A percentile compares a stretch with the other conserved stretches of the same genome.
Evolutionary conservation across 306 rosid genomes (phyloP).

Genomic region (Argentina anserina): DNA sequence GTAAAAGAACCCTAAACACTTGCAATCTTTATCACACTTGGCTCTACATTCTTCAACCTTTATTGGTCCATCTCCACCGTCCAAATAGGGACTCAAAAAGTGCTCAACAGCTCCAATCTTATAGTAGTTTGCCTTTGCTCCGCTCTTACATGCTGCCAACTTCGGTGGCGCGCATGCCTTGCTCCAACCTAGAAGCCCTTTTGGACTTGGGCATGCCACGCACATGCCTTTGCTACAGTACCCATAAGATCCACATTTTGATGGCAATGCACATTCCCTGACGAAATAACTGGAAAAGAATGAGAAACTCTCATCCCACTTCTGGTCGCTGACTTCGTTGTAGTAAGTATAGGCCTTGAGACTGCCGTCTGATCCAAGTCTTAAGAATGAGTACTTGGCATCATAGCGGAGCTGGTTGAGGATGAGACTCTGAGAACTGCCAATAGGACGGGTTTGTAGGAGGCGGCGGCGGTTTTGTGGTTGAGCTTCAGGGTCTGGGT

Average conservation of each 20-base stretch:
- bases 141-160: slow-evolving; percentile 11
- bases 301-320: slow-evolving; percentile 35
- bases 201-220: slow-evolving; percentile 31
- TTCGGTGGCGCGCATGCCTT: slow-evolving; percentile 33
- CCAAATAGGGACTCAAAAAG: slow-evolving; percentile 21
- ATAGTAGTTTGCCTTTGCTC: slow-evolving; percentile 16
- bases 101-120: slow-evolving; percentile 32
- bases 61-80: slow-evolving; percentile 28
- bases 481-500: not conserved
- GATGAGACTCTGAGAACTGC: not conserved
- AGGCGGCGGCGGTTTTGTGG: slow-evolving; percentile 2
- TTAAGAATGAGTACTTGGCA: slow-evolving; percentile 27
- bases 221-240: slow-evolving; percentile 28
- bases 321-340: not conserved
- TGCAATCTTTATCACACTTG: slow-evolving; percentile 31
- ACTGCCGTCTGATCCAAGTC: slow-evolving; percentile 31
- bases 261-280: slow-evolving; percentile 34
- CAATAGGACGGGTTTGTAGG: slow-evolving; percentile 29
- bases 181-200: slow-evolving; percentile 37
- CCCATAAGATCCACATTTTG: slow-evolving; percentile 31
- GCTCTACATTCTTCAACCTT: slow-evolving; percentile 26
- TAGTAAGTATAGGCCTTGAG: slow-evolving; percentile 31
- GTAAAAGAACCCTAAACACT: slow-evolving; percentile 30
- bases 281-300: slow-evolving; percentile 29
- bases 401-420: slow-evolving; percentile 28